phyloP scores from a whole-genome alignment of 2,329 filamentous ascomycete species.

The Moelleriella libera region DNA sequence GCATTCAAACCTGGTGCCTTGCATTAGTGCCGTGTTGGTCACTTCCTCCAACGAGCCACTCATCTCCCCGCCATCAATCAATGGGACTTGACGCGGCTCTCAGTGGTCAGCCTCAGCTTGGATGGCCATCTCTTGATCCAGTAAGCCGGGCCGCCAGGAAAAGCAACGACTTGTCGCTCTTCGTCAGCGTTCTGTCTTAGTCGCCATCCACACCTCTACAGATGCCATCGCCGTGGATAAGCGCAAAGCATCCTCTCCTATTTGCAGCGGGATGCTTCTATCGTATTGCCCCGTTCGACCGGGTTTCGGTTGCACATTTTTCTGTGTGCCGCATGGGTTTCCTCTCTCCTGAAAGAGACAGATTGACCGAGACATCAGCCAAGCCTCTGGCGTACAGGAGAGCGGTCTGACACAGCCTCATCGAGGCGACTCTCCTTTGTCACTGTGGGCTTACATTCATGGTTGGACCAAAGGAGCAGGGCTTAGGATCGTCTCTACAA shows the following conservation, averaged over 20 bases:
- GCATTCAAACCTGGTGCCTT: neutral
- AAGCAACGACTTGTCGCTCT: neutral
- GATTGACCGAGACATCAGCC: no score
- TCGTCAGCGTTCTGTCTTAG: neutral
- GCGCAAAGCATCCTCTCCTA: neutral
- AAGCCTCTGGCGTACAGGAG: no score
- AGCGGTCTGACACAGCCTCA: no score
- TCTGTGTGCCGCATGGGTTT: no score
- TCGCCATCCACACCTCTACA: neutral
- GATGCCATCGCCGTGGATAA: neutral
- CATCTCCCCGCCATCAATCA: no score
- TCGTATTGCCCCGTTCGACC: no score
- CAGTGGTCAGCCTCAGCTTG: neutral
- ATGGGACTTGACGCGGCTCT: neutral
- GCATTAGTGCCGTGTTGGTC: neutral
- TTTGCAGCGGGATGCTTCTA: neutral
- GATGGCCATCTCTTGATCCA: neutral
- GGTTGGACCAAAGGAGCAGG: no score
- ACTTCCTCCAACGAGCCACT: neutral
- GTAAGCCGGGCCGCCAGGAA: neutral
- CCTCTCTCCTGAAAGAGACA: no score
- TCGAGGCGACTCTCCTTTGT: no score
- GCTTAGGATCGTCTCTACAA: no score
- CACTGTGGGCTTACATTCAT: no score
- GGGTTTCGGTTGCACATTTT: no score